phyloP scores from a whole-genome alignment of 768 basidiomycete species.

The Amanita pseudoporphyria region DNA sequence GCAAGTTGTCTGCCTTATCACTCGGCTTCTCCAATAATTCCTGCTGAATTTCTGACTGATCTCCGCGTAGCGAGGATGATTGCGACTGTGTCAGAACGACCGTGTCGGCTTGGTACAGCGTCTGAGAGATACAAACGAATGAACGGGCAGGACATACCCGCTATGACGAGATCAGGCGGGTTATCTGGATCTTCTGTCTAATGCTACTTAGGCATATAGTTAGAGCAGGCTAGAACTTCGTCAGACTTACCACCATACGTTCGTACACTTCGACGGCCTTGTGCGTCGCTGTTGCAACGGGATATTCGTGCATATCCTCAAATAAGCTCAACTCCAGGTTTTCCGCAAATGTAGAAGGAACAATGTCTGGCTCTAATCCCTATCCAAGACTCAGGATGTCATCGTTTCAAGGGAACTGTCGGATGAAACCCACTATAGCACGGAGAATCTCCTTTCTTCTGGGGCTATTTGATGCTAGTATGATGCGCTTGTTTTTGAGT shows the following conservation, averaged over 20 bases:
- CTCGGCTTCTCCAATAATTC: slow-evolving; percentile 86
- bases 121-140: background rate
- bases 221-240: background rate
- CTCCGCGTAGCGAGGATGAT: slow-evolving; percentile 45
- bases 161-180: slow-evolving; percentile 22
- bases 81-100: slow-evolving; percentile 79
- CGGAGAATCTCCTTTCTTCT: slow-evolving; percentile 76
- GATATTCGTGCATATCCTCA: slow-evolving; percentile 23
- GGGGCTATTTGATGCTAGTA: slow-evolving; percentile 84
- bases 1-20: slow-evolving; percentile 69
- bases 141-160: background rate
- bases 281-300: slow-evolving; percentile 25
- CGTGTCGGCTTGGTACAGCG: slow-evolving; percentile 67
- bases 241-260: slow-evolving; percentile 22
- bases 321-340: background rate
- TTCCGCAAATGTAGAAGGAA: slow-evolving; percentile 23
- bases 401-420: slow-evolving; percentile 1
- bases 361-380: slow-evolving; percentile 33
- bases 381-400: slow-evolving; percentile 11
- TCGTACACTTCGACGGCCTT: slow-evolving; percentile 30
- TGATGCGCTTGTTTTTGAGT: slow-evolving; percentile 64
- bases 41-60: slow-evolving; percentile 44
- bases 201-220: background rate
- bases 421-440: slow-evolving; percentile 49
- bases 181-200: slow-evolving; percentile 25